Percentiles rank a stretch among this genome's conserved stretches.
These are phyloP conservation scores for Citrullus colocynthis DNA, from an alignment of 306 rosid genomes.

Conservation along the genomic window DNA sequence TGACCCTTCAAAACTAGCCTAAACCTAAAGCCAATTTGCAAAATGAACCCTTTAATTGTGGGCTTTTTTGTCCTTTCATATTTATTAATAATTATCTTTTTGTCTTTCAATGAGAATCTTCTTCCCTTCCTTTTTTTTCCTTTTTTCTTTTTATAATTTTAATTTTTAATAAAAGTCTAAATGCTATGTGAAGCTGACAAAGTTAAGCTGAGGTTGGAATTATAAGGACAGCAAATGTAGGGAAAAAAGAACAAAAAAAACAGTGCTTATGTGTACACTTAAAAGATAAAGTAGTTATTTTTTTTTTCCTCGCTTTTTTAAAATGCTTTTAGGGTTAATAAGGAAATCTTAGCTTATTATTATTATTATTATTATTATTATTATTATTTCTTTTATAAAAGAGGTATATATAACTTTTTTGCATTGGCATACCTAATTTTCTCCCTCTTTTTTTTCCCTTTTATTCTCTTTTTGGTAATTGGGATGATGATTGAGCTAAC, in stretches of 20 bases:
- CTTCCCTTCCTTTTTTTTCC: neutral
- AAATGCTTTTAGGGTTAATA: neutral
- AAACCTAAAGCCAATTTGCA: neutral
- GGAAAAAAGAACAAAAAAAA: neutral
- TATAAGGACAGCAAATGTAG: neutral
- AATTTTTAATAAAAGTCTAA: neutral
- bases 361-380: too few species aligned
- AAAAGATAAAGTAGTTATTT: neutral
- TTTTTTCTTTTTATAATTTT: neutral
- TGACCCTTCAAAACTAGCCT: neutral
- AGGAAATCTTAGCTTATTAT: neutral
- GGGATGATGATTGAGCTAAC: neutral
- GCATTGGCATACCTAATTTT: conserved; percentile 3
- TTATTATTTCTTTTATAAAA: too few species aligned
- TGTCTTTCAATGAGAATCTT: neutral
- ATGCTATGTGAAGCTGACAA: neutral
- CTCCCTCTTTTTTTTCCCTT: neutral
- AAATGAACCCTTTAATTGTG: neutral
- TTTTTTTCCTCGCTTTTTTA: neutral
- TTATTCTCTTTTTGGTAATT: neutral
- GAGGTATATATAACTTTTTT: neutral
- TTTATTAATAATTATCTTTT: neutral
- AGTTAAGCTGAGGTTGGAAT: neutral
- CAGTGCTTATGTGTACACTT: neutral
- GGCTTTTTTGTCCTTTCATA: neutral